Percentiles rank a stretch among this genome's conserved stretches.
phyloP scores from a whole-genome alignment of 305 asterid species.

The Fraxinus sp. region DNA sequence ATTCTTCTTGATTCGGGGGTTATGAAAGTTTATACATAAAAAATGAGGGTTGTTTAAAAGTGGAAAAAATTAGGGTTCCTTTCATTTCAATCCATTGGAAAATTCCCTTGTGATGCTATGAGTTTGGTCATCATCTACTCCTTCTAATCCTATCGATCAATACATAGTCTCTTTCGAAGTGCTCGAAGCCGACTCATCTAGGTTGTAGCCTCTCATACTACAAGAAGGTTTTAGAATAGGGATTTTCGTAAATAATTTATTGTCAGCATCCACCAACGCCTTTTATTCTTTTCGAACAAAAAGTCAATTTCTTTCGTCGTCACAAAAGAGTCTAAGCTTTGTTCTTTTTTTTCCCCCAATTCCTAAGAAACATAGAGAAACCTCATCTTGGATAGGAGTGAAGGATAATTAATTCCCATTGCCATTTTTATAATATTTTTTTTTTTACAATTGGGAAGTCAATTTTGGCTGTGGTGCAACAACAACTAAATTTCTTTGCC shows the following conservation, averaged over 20 bases:
- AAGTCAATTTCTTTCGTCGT: not conserved
- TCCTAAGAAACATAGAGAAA: slow-evolving; percentile 4
- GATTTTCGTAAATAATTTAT: not conserved
- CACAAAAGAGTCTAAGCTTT: not conserved
- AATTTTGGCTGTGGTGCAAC: slow-evolving; percentile 6
- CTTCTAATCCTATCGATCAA: not conserved
- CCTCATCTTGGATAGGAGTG: not conserved
- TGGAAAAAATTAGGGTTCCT: not conserved
- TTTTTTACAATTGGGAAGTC: not conserved
- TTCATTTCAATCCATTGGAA: not conserved
- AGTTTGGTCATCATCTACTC: not conserved
- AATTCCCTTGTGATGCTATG: not conserved
- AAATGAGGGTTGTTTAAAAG: not conserved
- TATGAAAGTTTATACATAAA: not conserved
- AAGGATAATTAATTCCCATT: not conserved
- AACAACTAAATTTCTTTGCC: slow-evolving; percentile 10
- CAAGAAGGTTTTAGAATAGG: not conserved
- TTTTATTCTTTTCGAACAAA: not conserved
- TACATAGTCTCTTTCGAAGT: not conserved
- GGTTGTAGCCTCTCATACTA: not conserved
- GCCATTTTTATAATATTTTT: slow-evolving; percentile 3
- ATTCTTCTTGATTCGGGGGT: not conserved
- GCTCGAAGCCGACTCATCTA: not conserved
- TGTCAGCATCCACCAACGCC: not conserved
- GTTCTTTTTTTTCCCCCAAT: not conserved